Evolutionary conservation across 495 filamentous ascomycete genomes (phyloP), one percentile per base, ranked within the genome.

Genomic region (Elaphomyces granulatus): DNA sequence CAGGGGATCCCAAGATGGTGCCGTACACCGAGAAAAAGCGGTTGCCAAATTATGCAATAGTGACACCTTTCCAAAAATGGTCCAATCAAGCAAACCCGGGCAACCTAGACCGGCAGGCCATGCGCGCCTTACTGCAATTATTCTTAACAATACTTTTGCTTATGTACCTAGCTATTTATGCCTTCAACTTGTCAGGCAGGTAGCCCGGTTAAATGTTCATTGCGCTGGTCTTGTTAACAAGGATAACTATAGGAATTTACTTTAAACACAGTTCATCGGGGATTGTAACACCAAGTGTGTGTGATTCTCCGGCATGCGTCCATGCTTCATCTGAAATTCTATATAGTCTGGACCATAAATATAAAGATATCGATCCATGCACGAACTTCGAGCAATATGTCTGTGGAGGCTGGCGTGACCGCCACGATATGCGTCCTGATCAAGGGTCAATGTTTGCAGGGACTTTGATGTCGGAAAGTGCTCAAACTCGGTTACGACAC

Each of bases 281-380:
- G 6, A 28, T 6, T 12, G 12, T 6, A 12, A 6, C 23, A 28
- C 12, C 23, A 6, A 6, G 6, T 12, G 23, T 28, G 12, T 28
- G 23, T 28, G 23, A 28, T 28, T 28, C 23, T 6, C 70, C 74
- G 17, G 69, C 72, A 46, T 86, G 81, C 53, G 61, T 84, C 9
- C 73, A 80, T 40, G 78, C 78, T 17, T 67, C 80, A 4, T 78
- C 79, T 15, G 70, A 75, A 38, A 71, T 83, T 21, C 66, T 86
- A 6, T 70, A 73, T 43, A 81, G 76, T 44, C 58, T 84, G 20
- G 71, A 78, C 14, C 73, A 80, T n/a, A 64, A 77, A 30, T 73
- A 77, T 47, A 53, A 67, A 40, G 45, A 72, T 0, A 57, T 83
- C 31, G 77, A 86, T 51, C 75, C 81, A 3, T 86, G 81, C 45